Evolutionary conservation across 805 yeast genomes (phyloP).

Genomic region (Clavispora vitiphila): DNA sequence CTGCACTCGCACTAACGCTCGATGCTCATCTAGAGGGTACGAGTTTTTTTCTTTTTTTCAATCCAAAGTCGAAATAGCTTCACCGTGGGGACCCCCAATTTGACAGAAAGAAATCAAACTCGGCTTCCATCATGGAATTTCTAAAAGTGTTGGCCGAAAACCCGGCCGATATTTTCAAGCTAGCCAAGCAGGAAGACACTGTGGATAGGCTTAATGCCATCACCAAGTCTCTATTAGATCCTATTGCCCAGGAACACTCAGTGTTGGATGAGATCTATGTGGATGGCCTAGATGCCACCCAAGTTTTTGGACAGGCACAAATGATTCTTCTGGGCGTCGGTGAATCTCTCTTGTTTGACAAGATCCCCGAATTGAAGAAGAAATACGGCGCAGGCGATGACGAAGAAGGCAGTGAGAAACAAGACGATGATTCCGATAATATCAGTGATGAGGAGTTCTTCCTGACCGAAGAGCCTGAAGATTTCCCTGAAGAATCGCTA

Average conservation of each 20-base stretch:
- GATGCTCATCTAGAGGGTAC: slow-evolving; percentile 14
- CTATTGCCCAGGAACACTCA: slow-evolving; percentile 48
- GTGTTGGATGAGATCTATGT: slow-evolving; percentile 76
- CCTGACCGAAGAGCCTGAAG: slow-evolving; percentile 19
- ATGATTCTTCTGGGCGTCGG: slow-evolving; percentile 76
- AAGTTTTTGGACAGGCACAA: slow-evolving; percentile 91
- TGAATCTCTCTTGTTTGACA: slow-evolving; percentile 53
- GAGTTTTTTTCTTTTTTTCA: slow-evolving; percentile 2
- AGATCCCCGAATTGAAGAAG: slow-evolving; percentile 48
- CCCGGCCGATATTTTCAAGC: slow-evolving; percentile 12
- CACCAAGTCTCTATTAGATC: slow-evolving; percentile 53
- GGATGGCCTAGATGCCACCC: slow-evolving; percentile 85
- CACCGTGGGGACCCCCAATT: neutral
- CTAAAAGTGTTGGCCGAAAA: slow-evolving; percentile 9
- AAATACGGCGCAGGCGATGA: slow-evolving; percentile 16
- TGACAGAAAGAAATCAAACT: neutral
- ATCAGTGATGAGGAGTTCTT: slow-evolving; percentile 8
- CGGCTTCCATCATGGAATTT: slow-evolving; percentile 9
- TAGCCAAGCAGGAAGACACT: slow-evolving; percentile 5
- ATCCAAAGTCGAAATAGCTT: neutral
- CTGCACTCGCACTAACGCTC: slow-evolving; percentile 3
- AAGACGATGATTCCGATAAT: slow-evolving; percentile 12
- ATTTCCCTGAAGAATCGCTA: slow-evolving; percentile 3
- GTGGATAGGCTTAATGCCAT: slow-evolving; percentile 22
- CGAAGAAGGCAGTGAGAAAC: slow-evolving; percentile 5